Evolutionary conservation across 2,329 filamentous ascomycete species (phyloP), one percentile per base, ranked within the genome.

Genomic region (Byssothecium circinans): DNA sequence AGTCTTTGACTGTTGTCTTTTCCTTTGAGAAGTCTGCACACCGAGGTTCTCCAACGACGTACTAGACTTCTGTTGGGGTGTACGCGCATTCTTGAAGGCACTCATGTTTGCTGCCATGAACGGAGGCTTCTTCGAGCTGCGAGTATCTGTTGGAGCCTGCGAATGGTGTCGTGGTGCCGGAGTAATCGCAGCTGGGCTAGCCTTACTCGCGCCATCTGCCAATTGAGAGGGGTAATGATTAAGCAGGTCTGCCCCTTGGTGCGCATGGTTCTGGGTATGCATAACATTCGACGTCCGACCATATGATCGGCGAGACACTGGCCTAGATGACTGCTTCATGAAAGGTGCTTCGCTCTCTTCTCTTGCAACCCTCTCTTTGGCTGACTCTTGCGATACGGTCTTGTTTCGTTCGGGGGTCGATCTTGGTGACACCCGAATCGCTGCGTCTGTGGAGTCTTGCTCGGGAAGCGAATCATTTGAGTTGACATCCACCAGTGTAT

Each of bases 391-490:
- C 2, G 38, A 19, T 30, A 17, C 38, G 14, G 17, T 27, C 5
- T 45, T 37, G 19, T 36, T 45, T 22, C 41, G 40, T 6, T 53
- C 47, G 15, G 38, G 38, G 7, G 35, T 47, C 5, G 51, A 50
- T 4, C 44, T 7, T 14, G 53, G 56, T 15, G 52, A 54, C 32
- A 39, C 44, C 18, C 44, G 40, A 35, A 55, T 44, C 22, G 46
- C 45, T 8, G 33, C 23, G 4, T 54, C 45, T 15, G 32, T 36
- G 3, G 41, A 18, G 23, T 52, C 38, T 7, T 25, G 8, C n/a
- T 36, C 19, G 6, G 41, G 38, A 11, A 17, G 23, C 15, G 42
- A 15, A 10, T 6, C 5, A 10, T 5, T 25, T 25, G 36, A 25
- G 2, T 29, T 20, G 4, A 45, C 22, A 10, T 15, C 33, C 3